Evolutionary conservation across 164 flowering plant genomes (phyloP), one percentile per base, ranked within the genome.

Genomic region (Vitis riparia): DNA sequence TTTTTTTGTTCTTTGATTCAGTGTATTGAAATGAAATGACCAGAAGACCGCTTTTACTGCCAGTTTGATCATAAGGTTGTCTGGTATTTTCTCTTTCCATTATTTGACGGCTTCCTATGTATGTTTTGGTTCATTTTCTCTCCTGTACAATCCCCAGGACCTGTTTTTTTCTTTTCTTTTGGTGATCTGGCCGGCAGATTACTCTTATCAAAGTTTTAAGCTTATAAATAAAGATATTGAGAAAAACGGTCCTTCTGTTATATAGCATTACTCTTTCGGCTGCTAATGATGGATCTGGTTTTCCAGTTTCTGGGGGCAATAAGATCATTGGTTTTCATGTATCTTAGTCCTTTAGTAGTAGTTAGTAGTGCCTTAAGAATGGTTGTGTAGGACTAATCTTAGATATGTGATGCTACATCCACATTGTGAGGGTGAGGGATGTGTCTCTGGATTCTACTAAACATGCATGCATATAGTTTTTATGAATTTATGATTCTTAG

Each of bases 21-120:
- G 68, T n/a, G 11, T 66, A 30, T 11, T 66, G 58, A 51, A 66
- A 2, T 66, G 53, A 66, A 64, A 19, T 50, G 67, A 50, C 16
- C 32, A 14, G 2, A 29, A 52, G 59, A 59, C 49, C 5, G 9
- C 53, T 48, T 14, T 16, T 19, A 16, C 53, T 19, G 66, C 29
- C 12, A 12, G 17, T 62, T 62, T 62, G 63, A 19, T 65, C 19
- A 5, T 50, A 32, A 29, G 5, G 59, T 62, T 29, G 37, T 66
- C 58, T 27, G 68, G 58, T 66, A 66, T 17, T 3, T 1, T 52
- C 14, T 66, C 30, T 49, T 51, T 51, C 19, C 67, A 52, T 66
- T 52, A 14, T 51, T 63, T 13, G 37, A 14, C 11, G 32, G 56
- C 16, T 65, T 16, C 12, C 23, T 17, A 13, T 50, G 57, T 65